phyloP scores from a whole-genome alignment of 192 early-diverging fungal species.

The Coemansia furcata region DNA sequence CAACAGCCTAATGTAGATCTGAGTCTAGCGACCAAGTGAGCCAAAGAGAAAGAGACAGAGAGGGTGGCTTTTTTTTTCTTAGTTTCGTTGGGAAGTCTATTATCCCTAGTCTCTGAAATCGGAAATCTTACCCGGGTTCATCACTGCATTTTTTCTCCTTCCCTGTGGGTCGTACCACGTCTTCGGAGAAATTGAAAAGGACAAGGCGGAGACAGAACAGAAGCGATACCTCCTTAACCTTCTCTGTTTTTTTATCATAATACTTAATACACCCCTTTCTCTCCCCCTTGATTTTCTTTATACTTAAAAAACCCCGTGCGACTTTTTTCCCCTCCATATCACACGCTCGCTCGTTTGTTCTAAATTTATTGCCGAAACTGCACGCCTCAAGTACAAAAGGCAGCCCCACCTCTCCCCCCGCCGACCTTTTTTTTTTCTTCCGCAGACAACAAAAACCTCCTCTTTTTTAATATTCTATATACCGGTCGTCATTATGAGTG shows the following conservation, averaged over 20 bases:
- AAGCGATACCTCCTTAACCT: neutral
- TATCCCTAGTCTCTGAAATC: neutral
- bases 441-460: neutral
- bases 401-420: neutral
- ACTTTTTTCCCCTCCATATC: neutral
- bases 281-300: neutral
- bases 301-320: neutral
- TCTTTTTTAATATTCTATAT: neutral
- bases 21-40: neutral
- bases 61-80: neutral
- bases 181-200: neutral
- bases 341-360: neutral
- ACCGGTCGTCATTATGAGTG: neutral
- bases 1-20: too few relatives aligned
- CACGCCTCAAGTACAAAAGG: neutral
- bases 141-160: neutral
- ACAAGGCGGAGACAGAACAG: neutral
- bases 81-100: neutral
- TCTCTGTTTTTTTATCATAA: neutral
- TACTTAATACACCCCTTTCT: neutral
- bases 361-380: neutral
- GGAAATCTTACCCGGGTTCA: constrained; percentile 1
- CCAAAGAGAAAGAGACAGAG: neutral
- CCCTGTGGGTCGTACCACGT: neutral
- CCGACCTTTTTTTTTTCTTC: neutral